Evolutionary conservation across 805 yeast species (phyloP), one percentile per base, ranked within the genome.

Genomic region (Sungouiozyma intestinalis): DNA sequence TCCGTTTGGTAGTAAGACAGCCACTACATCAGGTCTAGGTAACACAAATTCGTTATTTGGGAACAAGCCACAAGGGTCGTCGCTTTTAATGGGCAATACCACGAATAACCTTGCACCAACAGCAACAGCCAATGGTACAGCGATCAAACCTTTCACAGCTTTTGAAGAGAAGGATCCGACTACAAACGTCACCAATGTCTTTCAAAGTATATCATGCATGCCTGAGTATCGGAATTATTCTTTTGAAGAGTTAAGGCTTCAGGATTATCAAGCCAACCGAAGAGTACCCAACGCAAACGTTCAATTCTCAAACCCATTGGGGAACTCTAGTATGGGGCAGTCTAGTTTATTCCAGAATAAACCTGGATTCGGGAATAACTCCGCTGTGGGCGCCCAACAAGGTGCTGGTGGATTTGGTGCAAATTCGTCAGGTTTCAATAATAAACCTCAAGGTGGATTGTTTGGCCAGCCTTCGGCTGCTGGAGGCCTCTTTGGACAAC

Each of bases 201-300:
- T 69, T 64, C 85, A 90, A 62, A 77, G 77, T 51, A 81, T 92
- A 47, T 68, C 84, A 9, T 74, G 85, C 36, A 88, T 92, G 97
- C 95, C 94, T 4, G 95, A 86, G 61, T 92, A 90, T 58, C 73
- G 73, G 52, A 78, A 79, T 51, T 84, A 63, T 53, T 84, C 95
- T 0, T 74, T 79, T 55, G 97, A 87, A 61, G 98, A 92, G 59
- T 73, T 92, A 62, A 75, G 99, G 57, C 67, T 74, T 51, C 90
- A 82, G 60, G 99, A 92, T 64, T 92, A 92, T 59, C 76, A 77
- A 52, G 88, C 85, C 14, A 76, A 67, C 47, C 63, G 68, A 20
- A 59, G 48, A 38, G 54, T 49, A 40, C 24, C 42, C 5, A 43
- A 43, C 35, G 34, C 45, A 13, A 35, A 24, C 38, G 33, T 33